Evolutionary conservation across 169 alveolate genomes (phyloP).

Genomic region (Plasmodium adleri): DNA sequence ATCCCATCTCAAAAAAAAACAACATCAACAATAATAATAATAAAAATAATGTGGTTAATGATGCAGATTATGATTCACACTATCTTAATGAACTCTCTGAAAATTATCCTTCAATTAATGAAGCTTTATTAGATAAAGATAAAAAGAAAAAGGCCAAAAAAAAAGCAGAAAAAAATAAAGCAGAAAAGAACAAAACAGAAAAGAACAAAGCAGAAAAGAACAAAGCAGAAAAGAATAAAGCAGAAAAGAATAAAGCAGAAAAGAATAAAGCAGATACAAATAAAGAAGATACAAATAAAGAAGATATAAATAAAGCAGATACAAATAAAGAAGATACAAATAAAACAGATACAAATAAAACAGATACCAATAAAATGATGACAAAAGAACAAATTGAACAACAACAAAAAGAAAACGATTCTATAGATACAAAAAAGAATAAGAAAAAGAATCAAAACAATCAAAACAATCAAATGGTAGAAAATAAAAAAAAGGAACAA

Average conservation of each 20-base stretch:
- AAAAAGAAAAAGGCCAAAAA: conserved; percentile 48
- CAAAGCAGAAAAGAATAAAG: background rate
- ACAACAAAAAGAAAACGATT: background rate
- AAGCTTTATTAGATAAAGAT: conserved; percentile 29
- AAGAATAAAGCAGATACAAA: background rate
- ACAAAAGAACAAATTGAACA: too few species aligned
- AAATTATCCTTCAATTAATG: conserved; percentile 47
- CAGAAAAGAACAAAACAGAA: conserved; percentile 4
- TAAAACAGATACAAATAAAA: background rate
- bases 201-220: background rate
- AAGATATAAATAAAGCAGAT: too few species aligned
- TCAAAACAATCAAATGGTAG: background rate
- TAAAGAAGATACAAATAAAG: background rate
- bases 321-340: too few species aligned
- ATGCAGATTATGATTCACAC: conserved; percentile 36
- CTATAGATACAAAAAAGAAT: conserved; percentile 4
- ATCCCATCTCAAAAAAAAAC: background rate
- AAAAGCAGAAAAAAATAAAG: conserved; percentile 16
- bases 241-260: background rate
- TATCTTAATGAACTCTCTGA: conserved; percentile 39
- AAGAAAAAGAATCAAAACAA: conserved; percentile 8
- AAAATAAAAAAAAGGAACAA: conserved; percentile 1
- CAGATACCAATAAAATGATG: too few species aligned
- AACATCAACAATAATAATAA: too few species aligned
- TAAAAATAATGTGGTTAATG: conserved; percentile 7